Base-by-base conservation (phyloP, 495 filamentous ascomycete species). In the Hyaloscypha variabilis region DNA sequence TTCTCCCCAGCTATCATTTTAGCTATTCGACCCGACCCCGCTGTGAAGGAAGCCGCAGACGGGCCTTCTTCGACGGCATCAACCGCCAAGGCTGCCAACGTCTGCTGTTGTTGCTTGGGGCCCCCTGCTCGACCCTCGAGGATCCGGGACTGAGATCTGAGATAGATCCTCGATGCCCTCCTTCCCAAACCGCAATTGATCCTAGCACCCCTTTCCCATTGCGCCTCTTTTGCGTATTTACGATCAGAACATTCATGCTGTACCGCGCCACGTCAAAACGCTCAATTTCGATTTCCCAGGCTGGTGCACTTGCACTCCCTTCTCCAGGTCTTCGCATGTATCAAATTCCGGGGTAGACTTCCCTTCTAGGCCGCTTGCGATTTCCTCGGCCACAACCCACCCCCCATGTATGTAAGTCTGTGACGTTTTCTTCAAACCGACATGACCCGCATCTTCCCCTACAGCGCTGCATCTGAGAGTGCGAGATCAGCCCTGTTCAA, bases 271-370 rank as follows among this genome's bases (percentile, higher is more conserved):
- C 31, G 13, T 34, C n/a, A 34, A 34, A 34, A 34, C 31, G 8
- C 6, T 6, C 31, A 34, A 34, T 34, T 46, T 46, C 6, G 39
- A 46, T 46, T 46, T 46, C 39, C 39, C 11, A 46, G 17, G 31
- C 6, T 13, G 31, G 17, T 46, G 17, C 39, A 46, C 4, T 36
- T 36, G 31, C 49, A 26, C 6, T 25, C 51, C 31, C 34, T 64
- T 58, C 58, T 53, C 62, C 42, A 57, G 55, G 31, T 54, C 34
- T 65, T 29, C 49, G 28, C 28, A 19, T 61, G 50, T 53, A 23
- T 36, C 57, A 60, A 58, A 69, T 55, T 69, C 67, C 67, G 67
- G 67, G 67, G 67, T 68, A 62, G 58, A 54, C 55, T 65, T 63
- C 60, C 66, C 13, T 57, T 62, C 65, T 26, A 1, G 62, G 39